Evolutionary conservation across 2,329 filamentous ascomycete genomes (phyloP).

Genomic region (Sordariomycetes sp.): DNA sequence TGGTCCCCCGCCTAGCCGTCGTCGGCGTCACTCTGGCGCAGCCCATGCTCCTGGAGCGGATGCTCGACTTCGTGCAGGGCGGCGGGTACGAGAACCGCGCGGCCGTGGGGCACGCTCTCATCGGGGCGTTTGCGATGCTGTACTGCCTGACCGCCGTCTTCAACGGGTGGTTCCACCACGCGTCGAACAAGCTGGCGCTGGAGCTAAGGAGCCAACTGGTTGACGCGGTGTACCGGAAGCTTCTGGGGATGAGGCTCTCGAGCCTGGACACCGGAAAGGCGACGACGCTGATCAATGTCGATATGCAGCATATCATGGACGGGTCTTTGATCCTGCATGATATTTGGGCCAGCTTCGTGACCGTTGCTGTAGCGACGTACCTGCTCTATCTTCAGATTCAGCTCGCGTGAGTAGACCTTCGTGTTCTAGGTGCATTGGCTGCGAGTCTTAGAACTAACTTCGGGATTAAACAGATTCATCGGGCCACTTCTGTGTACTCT

Average conservation of each 20-base stretch:
- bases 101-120: slow-evolving; percentile 18
- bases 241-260: background rate
- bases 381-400: background rate
- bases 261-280: background rate
- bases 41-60: slow-evolving; percentile 21
- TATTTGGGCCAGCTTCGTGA: background rate
- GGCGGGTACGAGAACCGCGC: slow-evolving; percentile 8
- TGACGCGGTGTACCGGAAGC: background rate
- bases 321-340: background rate
- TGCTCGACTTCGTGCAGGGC: slow-evolving; percentile 18
- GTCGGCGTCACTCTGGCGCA: slow-evolving; percentile 25
- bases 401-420: background rate
- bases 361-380: background rate
- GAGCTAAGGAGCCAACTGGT: background rate
- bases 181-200: background rate
- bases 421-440: too few relatives aligned
- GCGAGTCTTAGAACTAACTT: background rate
- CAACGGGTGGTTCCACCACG: slow-evolving; percentile 10
- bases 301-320: background rate
- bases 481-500: background rate
- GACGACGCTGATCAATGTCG: background rate
- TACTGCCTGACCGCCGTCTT: slow-evolving; percentile 19
- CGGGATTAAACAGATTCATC: background rate
- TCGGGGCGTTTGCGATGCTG: slow-evolving; percentile 20
- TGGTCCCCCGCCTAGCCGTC: slow-evolving; percentile 19